Base-by-base conservation (phyloP, 208 protist species). In the Trypanosoma brucei region DNA sequence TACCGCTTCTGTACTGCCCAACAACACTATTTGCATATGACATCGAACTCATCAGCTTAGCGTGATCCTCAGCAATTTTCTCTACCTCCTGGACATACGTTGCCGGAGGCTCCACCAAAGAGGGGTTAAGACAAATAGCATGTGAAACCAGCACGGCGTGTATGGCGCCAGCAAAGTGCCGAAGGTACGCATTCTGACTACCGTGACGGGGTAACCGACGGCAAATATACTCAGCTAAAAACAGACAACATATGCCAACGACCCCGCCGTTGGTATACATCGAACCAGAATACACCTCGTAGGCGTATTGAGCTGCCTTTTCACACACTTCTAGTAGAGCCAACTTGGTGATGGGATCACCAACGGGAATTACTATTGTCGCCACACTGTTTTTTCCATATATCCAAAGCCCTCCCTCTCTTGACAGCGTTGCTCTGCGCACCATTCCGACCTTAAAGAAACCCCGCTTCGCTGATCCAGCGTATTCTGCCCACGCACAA, bases 151-250 rank as follows among this genome's bases (percentile, higher is more conserved):
- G 42, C 9, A 44, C 64, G 44, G 13, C 38, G 2, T 55, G 44
- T 42, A 65, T 34, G 36, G 59, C 45, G 56, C 56, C 11, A 55
- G 65, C 53, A 63, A 72, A 11, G 36, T 40, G 33, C 30, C 34
- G 45, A 46, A 65, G 45, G 46, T 55, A 60, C 3, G 13, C 38
- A 46, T 48, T 65, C 14, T 60, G 55, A 9, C 50, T 46, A 3
- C 31, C 9, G 37, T 56, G n/a, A 38, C 46, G 1, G 14, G 46
- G 9, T 62, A 35, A 59, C 14, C 59, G 52, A 59, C 51, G 45
- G 53, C 49, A 36, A 39, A 72, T 48, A 37, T 72, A 72, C 14
- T 72, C 59, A 3, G 66, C 58, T 42, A 72, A 65, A 56, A 72
- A 72, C 6, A 40, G 11, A 35, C 51, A 42, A 59, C 39, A 59